Conservation (phyloP, 495 filamentous ascomycete genomes). For the Penicillium nucicola region DNA sequence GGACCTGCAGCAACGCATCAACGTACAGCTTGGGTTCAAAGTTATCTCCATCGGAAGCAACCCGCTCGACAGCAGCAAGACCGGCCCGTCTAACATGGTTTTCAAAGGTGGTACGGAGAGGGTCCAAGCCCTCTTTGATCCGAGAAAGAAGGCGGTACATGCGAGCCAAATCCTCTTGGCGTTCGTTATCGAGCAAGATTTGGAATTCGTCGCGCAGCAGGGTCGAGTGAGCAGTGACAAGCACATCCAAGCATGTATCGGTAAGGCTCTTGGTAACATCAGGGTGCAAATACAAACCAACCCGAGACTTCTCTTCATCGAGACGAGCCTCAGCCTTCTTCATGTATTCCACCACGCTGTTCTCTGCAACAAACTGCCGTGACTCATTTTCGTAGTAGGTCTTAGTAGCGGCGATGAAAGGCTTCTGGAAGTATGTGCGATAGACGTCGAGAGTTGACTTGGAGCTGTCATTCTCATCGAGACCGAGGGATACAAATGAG, state of each 20-base stretch:
- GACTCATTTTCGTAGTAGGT: slow-evolving; percentile 90
- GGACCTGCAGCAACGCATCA: slow-evolving; percentile 88
- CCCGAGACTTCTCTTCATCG: slow-evolving; percentile 90
- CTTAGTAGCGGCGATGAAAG: slow-evolving; percentile 83
- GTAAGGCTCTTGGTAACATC: slow-evolving; percentile 84
- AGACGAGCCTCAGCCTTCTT: slow-evolving; percentile 96
- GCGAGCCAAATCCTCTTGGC: slow-evolving; percentile 88
- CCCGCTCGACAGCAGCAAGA: slow-evolving; percentile 82
- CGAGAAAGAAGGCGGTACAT: slow-evolving; percentile 94
- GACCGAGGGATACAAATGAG: slow-evolving; percentile 90
- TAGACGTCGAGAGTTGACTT: slow-evolving; percentile 97
- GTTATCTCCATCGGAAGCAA: slow-evolving; percentile 82
- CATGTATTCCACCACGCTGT: slow-evolving; percentile 99
- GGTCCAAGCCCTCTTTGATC: slow-evolving; percentile 90
- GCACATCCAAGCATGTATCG: slow-evolving; percentile 80
- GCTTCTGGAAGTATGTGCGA: slow-evolving; percentile 82
- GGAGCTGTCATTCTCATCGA: slow-evolving; percentile 88
- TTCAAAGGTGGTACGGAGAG: slow-evolving; percentile 84
- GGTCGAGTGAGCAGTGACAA: slow-evolving; percentile 81
- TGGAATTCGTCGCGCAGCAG: slow-evolving; percentile 95
- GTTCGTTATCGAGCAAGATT: slow-evolving; percentile 88
- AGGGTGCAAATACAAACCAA: slow-evolving; percentile 83
- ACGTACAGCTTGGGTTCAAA: slow-evolving; percentile 97
- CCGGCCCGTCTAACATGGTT: slow-evolving; percentile 89
- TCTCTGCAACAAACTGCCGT: slow-evolving; percentile 90